These are phyloP conservation scores for Trichoderma afroharzianum DNA, from an alignment of 2,329 filamentous ascomycete species.

Conservation along the genomic window DNA sequence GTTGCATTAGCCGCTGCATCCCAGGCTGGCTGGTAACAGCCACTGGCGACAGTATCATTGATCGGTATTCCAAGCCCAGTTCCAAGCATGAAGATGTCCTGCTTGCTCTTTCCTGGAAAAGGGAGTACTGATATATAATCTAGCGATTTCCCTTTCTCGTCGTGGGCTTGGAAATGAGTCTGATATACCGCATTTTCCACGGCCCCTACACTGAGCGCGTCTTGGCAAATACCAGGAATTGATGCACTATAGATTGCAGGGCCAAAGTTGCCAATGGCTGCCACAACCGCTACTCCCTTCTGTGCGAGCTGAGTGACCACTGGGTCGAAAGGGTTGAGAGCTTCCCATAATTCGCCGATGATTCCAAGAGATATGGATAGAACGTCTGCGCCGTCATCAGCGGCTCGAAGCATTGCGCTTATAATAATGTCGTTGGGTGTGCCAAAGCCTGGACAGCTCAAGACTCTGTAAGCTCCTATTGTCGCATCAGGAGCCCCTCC, in stretches of 20 bases:
- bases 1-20: neutral
- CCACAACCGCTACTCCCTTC: neutral
- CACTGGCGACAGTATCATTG: neutral
- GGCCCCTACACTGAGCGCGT: neutral
- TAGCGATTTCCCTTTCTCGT: neutral
- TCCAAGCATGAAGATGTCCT: neutral
- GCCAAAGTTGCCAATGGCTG: conserved; percentile 28
- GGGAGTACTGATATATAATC: neutral
- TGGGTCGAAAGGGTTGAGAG: conserved; percentile 39
- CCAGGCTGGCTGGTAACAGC: neutral
- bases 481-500: conserved; percentile 51
- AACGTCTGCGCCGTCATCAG: conserved; percentile 43
- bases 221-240: too few species aligned
- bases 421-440: conserved; percentile 50
- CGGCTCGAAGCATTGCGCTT: conserved; percentile 51
- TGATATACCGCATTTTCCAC: neutral
- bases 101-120: neutral
- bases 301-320: conserved; percentile 41
- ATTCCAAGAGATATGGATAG: conserved; percentile 22
- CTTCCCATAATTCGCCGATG: conserved; percentile 25
- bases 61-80: neutral
- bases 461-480: conserved; percentile 50
- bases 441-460: conserved; percentile 42
- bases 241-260: too few species aligned
- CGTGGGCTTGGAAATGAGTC: neutral